A percentile compares a stretch with the other conserved stretches of the same genome.
Conservation (phyloP, 2,329 filamentous ascomycete species). For the Fusarium buharicum region DNA sequence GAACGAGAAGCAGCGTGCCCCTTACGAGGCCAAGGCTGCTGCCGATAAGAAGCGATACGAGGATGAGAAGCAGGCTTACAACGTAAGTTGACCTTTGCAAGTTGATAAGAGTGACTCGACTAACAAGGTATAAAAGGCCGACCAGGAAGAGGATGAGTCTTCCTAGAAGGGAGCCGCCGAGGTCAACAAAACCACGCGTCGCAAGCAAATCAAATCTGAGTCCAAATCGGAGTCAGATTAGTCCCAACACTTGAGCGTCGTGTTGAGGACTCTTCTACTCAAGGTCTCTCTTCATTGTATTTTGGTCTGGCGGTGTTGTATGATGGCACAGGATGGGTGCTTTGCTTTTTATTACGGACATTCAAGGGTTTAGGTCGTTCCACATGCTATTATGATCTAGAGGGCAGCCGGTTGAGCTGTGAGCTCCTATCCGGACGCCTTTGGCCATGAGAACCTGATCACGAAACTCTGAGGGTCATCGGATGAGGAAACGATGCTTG, state of each 20-base stretch:
- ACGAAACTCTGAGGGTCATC: constrained; percentile 38
- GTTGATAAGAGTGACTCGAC: constrained; percentile 23
- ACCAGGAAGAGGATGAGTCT: constrained; percentile 69
- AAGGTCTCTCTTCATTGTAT: constrained; percentile 48
- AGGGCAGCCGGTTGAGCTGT: constrained; percentile 45
- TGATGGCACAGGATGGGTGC: constrained; percentile 54
- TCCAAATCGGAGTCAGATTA: constrained; percentile 22
- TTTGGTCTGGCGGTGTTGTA: constrained; percentile 56
- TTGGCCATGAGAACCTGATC: constrained; percentile 41
- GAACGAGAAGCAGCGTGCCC: constrained; percentile 88
- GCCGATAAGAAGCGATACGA: constrained; percentile 99
- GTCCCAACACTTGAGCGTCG: constrained; percentile 18
- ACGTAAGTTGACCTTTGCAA: constrained; percentile 66
- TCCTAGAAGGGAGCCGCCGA: constrained; percentile 45
- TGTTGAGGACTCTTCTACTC: constrained; percentile 26
- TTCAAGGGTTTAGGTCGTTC: constrained; percentile 50
- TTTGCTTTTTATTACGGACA: constrained; percentile 53
- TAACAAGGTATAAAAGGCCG: constrained; percentile 59
- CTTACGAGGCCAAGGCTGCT: constrained; percentile 96
- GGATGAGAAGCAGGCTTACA: constrained; percentile 95
- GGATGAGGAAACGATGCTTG: constrained; percentile 46
- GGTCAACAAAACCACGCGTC: constrained; percentile 24
- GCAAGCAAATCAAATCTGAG: constrained; percentile 17
- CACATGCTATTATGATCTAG: constrained; percentile 49
- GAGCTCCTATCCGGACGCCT: constrained; percentile 35